Conservation (phyloP, 352 stramenopile species). For the Globisporangium sylvaticum region DNA sequence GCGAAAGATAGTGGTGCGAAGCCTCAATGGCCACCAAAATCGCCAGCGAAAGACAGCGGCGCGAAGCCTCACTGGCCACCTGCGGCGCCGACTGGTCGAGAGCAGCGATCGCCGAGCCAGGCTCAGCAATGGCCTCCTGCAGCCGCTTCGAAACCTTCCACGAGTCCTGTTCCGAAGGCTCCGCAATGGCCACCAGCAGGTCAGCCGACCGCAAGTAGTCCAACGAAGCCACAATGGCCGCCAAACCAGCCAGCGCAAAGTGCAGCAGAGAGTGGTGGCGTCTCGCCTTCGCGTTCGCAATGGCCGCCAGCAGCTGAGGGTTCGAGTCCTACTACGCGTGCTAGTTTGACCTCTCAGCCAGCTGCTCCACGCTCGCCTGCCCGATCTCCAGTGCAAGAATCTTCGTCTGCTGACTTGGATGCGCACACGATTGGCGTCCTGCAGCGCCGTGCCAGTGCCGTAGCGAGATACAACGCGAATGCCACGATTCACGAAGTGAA, state of each 20-base stretch:
- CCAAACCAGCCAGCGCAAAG: slow-evolving; percentile 21
- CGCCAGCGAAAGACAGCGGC: slow-evolving; percentile 10
- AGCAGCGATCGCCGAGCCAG: neutral
- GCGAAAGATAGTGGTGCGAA: slow-evolving; percentile 17
- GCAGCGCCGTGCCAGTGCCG: slow-evolving; percentile 58
- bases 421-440: slow-evolving; percentile 53
- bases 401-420: slow-evolving; percentile 22
- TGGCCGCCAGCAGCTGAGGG: slow-evolving; percentile 35
- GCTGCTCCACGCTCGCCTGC: slow-evolving; percentile 16
- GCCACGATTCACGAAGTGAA: slow-evolving; percentile 79
- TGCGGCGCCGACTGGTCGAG: slow-evolving; percentile 4
- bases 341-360: slow-evolving; percentile 12
- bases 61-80: slow-evolving; percentile 38
- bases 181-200: slow-evolving; percentile 15
- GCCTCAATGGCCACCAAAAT: slow-evolving; percentile 35
- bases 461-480: slow-evolving; percentile 53
- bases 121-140: slow-evolving; percentile 35
- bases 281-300: slow-evolving; percentile 24
- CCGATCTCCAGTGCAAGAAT: slow-evolving; percentile 12
- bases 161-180: slow-evolving; percentile 3
- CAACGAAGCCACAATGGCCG: slow-evolving; percentile 42
- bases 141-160: slow-evolving; percentile 12
- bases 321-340: neutral
- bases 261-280: slow-evolving; percentile 3
- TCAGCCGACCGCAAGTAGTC: slow-evolving; percentile 4